A percentile compares a stretch with the other conserved stretches of the same genome.
phyloP scores from a whole-genome alignment of 2,329 filamentous ascomycete genomes.

The Cladosporium sp. region DNA sequence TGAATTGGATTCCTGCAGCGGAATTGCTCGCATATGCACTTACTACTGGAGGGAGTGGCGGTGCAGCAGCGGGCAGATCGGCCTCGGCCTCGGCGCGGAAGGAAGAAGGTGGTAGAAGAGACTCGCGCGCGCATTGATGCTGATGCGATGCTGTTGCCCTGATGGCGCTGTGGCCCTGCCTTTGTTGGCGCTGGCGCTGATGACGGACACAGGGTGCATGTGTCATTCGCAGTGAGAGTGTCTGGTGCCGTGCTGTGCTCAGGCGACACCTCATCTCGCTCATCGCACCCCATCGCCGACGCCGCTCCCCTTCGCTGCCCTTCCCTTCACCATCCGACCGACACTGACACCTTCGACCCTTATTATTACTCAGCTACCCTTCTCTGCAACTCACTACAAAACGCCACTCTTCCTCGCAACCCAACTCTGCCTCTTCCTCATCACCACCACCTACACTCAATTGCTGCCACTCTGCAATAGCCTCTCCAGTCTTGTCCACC shows the following conservation, averaged over 20 bases:
- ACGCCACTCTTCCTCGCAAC: not conserved
- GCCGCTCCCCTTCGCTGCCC: not conserved
- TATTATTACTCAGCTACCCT: constrained; percentile 16
- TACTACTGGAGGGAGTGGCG: not conserved
- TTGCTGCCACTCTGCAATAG: constrained; percentile 14
- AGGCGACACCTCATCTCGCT: constrained; percentile 10
- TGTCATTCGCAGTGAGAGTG: not conserved
- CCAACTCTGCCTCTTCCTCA: not conserved
- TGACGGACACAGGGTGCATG: not conserved
- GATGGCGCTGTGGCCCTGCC: not conserved
- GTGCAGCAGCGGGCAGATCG: constrained; percentile 2
- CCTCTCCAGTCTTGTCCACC: not conserved
- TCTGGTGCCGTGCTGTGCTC: not conserved
- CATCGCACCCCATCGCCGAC: not conserved
- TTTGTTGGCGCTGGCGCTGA: not conserved
- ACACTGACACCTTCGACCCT: constrained; percentile 7
- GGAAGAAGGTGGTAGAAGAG: constrained; percentile 6
- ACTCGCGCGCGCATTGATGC: constrained; percentile 2
- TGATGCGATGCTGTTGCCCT: not conserved
- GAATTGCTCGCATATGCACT: not conserved
- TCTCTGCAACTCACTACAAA: not conserved
- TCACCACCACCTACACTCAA: constrained; percentile 3
- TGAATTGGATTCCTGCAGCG: not conserved
- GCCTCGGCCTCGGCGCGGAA: constrained; percentile 1
- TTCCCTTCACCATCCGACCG: constrained; percentile 6